A percentile compares a stretch with the other conserved stretches of the same genome.
These are phyloP conservation scores for Penicillium sp. DNA, from an alignment of 2,329 filamentous ascomycete genomes.

Conservation along the genomic window DNA sequence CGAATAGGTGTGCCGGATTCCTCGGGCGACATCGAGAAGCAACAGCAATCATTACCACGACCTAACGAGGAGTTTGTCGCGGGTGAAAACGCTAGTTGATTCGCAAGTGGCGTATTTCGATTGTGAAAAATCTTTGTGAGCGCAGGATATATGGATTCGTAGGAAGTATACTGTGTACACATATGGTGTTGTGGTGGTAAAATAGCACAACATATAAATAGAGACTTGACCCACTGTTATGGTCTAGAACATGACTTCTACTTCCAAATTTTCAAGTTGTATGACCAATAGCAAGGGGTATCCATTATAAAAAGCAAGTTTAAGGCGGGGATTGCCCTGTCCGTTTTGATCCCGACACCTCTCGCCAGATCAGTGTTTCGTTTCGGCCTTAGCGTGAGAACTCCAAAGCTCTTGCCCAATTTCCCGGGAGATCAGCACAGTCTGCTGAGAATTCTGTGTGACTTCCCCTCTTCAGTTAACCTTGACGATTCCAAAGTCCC, in stretches of 20 bases:
- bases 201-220: neutral
- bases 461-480: constrained; percentile 1
- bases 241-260: neutral
- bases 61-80: neutral
- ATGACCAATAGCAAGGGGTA: neutral
- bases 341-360: neutral
- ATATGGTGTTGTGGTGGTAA: neutral
- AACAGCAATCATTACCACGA: neutral
- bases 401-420: constrained; percentile 2
- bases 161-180: neutral
- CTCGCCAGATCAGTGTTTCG: neutral
- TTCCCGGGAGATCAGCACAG: constrained; percentile 8
- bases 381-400: constrained; percentile 6
- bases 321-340: neutral
- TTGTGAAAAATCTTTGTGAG: neutral
- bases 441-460: neutral
- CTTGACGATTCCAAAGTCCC: neutral
- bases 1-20: neutral
- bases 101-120: neutral
- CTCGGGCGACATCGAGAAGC: constrained; percentile 2
- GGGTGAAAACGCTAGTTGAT: neutral
- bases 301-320: neutral
- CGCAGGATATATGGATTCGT: neutral
- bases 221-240: neutral
- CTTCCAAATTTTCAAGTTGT: neutral